These are phyloP conservation scores for Geotrichum histeridarum DNA, from an alignment of 1,139 yeast species.

Conservation along the genomic window DNA sequence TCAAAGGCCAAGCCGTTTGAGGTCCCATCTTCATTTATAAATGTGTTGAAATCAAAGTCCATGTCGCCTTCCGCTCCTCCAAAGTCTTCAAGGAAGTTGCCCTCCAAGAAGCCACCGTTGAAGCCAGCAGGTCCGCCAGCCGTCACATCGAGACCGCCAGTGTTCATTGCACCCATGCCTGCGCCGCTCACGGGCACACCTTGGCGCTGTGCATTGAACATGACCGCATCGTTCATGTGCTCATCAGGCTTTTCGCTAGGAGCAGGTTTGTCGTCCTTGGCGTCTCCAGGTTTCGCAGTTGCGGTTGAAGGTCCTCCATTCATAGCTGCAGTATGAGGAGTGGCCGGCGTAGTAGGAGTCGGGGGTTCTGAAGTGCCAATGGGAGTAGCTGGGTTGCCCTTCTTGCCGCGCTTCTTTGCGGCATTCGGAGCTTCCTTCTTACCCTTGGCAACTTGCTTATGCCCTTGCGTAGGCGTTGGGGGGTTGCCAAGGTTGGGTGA, in stretches of 20 bases:
- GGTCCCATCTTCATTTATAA: conserved; percentile 34
- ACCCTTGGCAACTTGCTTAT: conserved; percentile 35
- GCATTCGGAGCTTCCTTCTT: conserved; percentile 39
- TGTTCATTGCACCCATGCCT: conserved; percentile 26
- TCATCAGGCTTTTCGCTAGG: conserved; percentile 3
- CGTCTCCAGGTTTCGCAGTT: not conserved
- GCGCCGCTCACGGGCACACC: not conserved
- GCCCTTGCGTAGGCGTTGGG: conserved; percentile 46
- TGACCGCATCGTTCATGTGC: not conserved
- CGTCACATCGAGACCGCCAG: conserved; percentile 10
- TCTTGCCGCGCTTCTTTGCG: conserved; percentile 25
- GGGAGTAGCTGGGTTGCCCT: conserved; percentile 28
- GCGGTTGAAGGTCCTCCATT: conserved; percentile 7
- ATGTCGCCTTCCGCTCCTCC: conserved; percentile 29
- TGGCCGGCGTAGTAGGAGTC: conserved; percentile 40
- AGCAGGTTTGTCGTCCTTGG: conserved; percentile 4
- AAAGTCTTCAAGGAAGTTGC: conserved; percentile 32
- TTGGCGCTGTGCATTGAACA: not conserved
- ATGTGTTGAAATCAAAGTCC: conserved; percentile 37
- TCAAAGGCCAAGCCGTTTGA: conserved; percentile 30
- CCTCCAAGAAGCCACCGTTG: conserved; percentile 26
- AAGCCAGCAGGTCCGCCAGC: conserved; percentile 15
- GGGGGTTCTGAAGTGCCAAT: conserved; percentile 37
- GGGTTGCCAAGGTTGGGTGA: conserved; percentile 38
- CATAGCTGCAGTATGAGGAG: conserved; percentile 22